A percentile compares a stretch with the other conserved stretches of the same genome.
Evolutionary conservation across 2,329 filamentous ascomycete species (phyloP).

Genomic region (Alternaria brassicae): DNA sequence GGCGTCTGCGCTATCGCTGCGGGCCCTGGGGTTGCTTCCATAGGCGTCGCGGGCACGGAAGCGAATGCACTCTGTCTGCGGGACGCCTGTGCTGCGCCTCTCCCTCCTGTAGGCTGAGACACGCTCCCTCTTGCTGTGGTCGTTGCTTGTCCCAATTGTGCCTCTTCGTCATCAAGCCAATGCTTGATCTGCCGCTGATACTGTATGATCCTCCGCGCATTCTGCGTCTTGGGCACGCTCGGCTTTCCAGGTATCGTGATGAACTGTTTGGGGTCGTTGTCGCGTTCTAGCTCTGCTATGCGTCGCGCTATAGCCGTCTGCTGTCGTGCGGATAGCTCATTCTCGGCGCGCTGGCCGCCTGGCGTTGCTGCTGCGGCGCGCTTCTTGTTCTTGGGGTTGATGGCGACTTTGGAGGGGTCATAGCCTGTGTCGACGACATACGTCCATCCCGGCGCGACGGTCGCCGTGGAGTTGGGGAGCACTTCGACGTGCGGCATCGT

Average conservation of each 20-base stretch:
- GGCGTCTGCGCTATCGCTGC: slow-evolving; percentile 9
- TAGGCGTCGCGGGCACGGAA: slow-evolving; percentile 36
- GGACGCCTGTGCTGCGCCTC: slow-evolving; percentile 23
- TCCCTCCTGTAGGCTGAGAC: slow-evolving; percentile 17
- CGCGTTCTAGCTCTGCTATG: slow-evolving; percentile 80
- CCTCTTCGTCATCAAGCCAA: slow-evolving; percentile 80
- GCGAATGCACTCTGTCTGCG: slow-evolving; percentile 36
- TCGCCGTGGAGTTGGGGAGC: slow-evolving; percentile 72
- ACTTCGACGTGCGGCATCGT: slow-evolving; percentile 79
- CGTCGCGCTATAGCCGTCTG: slow-evolving; percentile 82
- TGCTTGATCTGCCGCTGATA: slow-evolving; percentile 85
- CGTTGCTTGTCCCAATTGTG: slow-evolving; percentile 61
- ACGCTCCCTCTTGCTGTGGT: slow-evolving; percentile 19
- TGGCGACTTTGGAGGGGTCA: slow-evolving; percentile 62
- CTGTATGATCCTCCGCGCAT: slow-evolving; percentile 76
- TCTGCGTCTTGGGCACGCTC: slow-evolving; percentile 60
- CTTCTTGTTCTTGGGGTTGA: slow-evolving; percentile 66
- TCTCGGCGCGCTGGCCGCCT: slow-evolving; percentile 48
- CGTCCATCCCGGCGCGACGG: slow-evolving; percentile 84
- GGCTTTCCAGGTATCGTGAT: slow-evolving; percentile 51
- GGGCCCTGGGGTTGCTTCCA: slow-evolving; percentile 37
- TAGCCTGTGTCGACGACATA: slow-evolving; percentile 81
- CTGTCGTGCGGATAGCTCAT: slow-evolving; percentile 79
- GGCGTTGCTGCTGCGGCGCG: slow-evolving; percentile 62
- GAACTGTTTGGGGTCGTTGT: slow-evolving; percentile 63